Evolutionary conservation across 805 yeast species (phyloP).

Genomic region (Pichia californica): DNA sequence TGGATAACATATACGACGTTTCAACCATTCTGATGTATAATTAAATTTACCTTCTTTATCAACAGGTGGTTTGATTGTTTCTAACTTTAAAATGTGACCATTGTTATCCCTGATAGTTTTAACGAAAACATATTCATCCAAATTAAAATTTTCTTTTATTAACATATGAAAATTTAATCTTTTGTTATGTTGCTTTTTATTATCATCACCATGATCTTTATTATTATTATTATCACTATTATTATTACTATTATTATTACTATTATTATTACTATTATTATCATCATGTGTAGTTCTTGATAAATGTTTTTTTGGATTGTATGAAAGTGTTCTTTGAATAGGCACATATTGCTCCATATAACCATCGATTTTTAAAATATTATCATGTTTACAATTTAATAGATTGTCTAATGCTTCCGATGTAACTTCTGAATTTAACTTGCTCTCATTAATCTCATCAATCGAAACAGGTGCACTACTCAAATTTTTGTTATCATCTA

Average conservation of each 20-base stretch:
- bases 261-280: background rate
- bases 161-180: constrained; percentile 17
- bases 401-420: constrained; percentile 8
- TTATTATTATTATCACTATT: background rate
- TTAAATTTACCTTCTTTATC: constrained; percentile 10
- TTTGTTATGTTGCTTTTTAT: background rate
- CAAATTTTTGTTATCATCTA: too few relatives aligned
- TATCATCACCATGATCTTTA: background rate
- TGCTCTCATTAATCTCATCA: constrained; percentile 2
- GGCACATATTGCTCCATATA: constrained; percentile 9
- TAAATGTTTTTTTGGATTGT: constrained; percentile 1
- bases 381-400: constrained; percentile 6
- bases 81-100: constrained; percentile 34
- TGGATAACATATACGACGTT: constrained; percentile 36
- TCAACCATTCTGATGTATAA: constrained; percentile 31
- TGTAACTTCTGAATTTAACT: constrained; percentile 1
- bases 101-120: constrained; percentile 34
- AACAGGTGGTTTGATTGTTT: constrained; percentile 22
- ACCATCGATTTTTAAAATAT: constrained; percentile 9
- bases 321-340: constrained; percentile 2
- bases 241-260: background rate
- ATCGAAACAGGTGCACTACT: background rate
- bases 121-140: constrained; percentile 28
- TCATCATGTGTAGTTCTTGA: background rate
- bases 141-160: constrained; percentile 13